Base-by-base conservation (phyloP, 805 yeast genomes). In the Myxozyma kluyveri region DNA sequence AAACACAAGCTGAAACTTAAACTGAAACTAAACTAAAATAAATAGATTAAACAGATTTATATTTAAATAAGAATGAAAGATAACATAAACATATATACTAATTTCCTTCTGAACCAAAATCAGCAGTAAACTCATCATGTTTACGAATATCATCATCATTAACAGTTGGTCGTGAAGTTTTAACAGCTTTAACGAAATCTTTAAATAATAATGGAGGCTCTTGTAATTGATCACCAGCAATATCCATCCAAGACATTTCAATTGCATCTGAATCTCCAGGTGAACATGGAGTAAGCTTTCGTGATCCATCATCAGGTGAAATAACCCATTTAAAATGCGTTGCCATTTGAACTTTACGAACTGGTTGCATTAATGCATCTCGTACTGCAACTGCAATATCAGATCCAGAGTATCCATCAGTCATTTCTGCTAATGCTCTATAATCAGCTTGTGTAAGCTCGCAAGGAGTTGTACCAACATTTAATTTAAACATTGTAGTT, bases 361-460 rank as follows among this genome's bases (percentile, higher is more conserved):
- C 88, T 1, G 99, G 99, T 69, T 91, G 95, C 99, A 93, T 93
- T 61, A 93, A 74, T 0, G 98, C 98, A 69, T 93, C 99, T 63
- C 96, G 82, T 2, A 93, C 99, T 9, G 89, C 95, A 31, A 93
- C 96, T 0, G 97, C 91, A 38, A 93, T 80, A 77, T 93, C 99
- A 67, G 91, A 95, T 47, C 99, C 99, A 1, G 96, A 88, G 69
- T 93, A 91, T 7, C 99, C 99, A 4, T 88, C 95, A 0, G 98
- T 91, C 89, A 93, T 84, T 51, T 85, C 89, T 0, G 93, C 97
- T 59, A 93, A 75, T 1, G 82, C 75, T 58, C 82, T 79, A 63
- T 77, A 87, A 67, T 93, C 98, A 49, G 80, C 84, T 35, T 80
- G 75, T 0, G 81, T 75, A 56, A 95, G 75, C 31, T 78, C 77